Conservation (phyloP, 768 basidiomycete species). For the Tulasnella calospora region DNA sequence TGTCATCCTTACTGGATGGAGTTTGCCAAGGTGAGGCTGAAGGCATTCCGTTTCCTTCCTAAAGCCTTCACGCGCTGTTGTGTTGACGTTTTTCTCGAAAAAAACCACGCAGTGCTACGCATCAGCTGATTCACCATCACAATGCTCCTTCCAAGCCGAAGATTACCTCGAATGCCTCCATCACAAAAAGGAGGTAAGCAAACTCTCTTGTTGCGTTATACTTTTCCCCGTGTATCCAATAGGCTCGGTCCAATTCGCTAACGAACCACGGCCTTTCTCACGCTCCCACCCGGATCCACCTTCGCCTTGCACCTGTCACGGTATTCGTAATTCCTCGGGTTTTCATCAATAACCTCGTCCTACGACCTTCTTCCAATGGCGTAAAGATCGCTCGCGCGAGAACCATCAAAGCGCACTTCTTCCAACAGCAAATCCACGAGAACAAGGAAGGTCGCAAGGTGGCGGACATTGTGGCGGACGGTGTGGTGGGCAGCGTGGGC, state of each 20-base stretch:
- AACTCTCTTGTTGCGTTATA: not conserved
- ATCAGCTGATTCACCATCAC: conserved; percentile 62
- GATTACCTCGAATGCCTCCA: conserved; percentile 94
- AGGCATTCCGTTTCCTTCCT: conserved; percentile 6
- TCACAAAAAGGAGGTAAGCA: conserved; percentile 71
- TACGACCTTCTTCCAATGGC: not conserved
- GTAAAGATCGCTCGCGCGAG: conserved; percentile 60
- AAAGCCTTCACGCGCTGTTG: no score
- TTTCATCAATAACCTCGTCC: not conserved
- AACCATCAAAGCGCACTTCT: conserved; percentile 64
- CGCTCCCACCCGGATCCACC: not conserved
- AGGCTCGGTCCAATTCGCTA: not conserved
- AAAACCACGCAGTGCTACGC: conserved; percentile 66
- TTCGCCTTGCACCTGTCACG: not conserved
- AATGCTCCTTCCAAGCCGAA: conserved; percentile 66
- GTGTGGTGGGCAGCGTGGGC: conserved; percentile 69
- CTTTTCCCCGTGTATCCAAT: not conserved
- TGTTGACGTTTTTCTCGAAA: not conserved
- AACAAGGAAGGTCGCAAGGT: conserved; percentile 66
- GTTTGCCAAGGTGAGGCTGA: conserved; percentile 56
- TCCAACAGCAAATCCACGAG: conserved; percentile 59
- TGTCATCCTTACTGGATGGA: conserved; percentile 94
- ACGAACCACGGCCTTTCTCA: not conserved
- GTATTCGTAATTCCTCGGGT: not conserved
- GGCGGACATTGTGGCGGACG: conserved; percentile 65